A percentile compares a stretch with the other conserved stretches of the same genome.
Conservation (phyloP, 2,329 filamentous ascomycete species). For the Trichophyton verrucosum region DNA sequence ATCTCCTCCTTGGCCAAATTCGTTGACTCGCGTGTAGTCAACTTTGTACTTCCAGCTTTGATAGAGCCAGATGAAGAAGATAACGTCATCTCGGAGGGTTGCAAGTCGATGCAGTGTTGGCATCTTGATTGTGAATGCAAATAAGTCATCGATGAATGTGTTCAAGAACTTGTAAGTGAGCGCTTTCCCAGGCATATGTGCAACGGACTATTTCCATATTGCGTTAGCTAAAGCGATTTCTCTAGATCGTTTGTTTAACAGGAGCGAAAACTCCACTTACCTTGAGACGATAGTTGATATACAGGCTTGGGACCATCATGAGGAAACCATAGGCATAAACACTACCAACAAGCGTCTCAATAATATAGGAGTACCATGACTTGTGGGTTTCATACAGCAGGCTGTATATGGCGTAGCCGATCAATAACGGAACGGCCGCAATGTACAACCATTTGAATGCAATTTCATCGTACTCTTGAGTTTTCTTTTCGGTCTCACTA, state of each 20-base stretch:
- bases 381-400: slow-evolving; percentile 90
- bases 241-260: background rate
- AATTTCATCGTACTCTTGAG: slow-evolving; percentile 94
- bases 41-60: slow-evolving; percentile 86
- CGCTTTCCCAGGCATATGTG: slow-evolving; percentile 90
- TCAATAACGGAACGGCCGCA: slow-evolving; percentile 72
- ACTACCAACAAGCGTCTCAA: slow-evolving; percentile 84
- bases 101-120: slow-evolving; percentile 83
- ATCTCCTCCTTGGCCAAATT: slow-evolving; percentile 98
- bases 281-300: slow-evolving; percentile 98
- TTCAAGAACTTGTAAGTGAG: slow-evolving; percentile 99
- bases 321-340: slow-evolving; percentile 98
- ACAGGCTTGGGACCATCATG: slow-evolving; percentile 95
- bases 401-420: slow-evolving; percentile 83
- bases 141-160: slow-evolving; percentile 97
- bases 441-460: slow-evolving; percentile 97
- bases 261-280: slow-evolving; percentile 28
- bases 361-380: slow-evolving; percentile 94
- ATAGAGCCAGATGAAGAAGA: slow-evolving; percentile 97
- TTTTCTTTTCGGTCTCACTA: slow-evolving; percentile 90
- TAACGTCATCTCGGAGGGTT: slow-evolving; percentile 86
- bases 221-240: slow-evolving; percentile 1
- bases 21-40: slow-evolving; percentile 86
- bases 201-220: slow-evolving; percentile 45
- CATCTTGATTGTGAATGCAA: slow-evolving; percentile 99